Conservation (phyloP, 352 stramenopile genomes). For the Phytophthora citrophthora region DNA sequence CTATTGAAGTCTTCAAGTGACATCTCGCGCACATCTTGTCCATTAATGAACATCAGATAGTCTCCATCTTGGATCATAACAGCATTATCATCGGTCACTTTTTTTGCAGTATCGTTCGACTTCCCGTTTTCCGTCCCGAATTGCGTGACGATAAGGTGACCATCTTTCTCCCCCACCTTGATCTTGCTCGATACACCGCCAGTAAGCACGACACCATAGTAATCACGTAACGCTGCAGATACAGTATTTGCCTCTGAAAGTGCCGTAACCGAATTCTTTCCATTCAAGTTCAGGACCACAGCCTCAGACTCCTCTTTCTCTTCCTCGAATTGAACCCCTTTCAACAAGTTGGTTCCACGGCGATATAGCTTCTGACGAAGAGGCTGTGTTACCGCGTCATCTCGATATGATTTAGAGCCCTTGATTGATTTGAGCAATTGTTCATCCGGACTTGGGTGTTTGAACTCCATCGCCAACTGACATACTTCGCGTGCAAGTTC, state of each 20-base stretch:
- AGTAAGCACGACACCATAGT: slow-evolving; percentile 61
- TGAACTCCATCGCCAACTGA: slow-evolving; percentile 73
- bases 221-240: slow-evolving; percentile 29
- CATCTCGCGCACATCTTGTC: slow-evolving; percentile 48
- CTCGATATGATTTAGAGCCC: slow-evolving; percentile 71
- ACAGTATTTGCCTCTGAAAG: slow-evolving; percentile 19
- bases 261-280: slow-evolving; percentile 20
- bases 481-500: slow-evolving; percentile 81
- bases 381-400: slow-evolving; percentile 66
- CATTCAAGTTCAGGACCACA: slow-evolving; percentile 6
- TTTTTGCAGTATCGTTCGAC: slow-evolving; percentile 7
- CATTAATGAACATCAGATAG: slow-evolving; percentile 64
- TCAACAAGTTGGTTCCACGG: slow-evolving; percentile 52
- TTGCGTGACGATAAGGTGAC: slow-evolving; percentile 51
- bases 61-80: slow-evolving; percentile 44
- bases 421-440: slow-evolving; percentile 80
- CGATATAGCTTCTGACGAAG: slow-evolving; percentile 53
- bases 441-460: slow-evolving; percentile 72
- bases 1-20: slow-evolving; percentile 39
- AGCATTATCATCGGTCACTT: slow-evolving; percentile 33
- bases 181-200: slow-evolving; percentile 45
- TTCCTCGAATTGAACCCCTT: slow-evolving; percentile 64
- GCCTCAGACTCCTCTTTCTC: slow-evolving; percentile 27
- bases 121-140: slow-evolving; percentile 25
- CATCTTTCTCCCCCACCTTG: slow-evolving; percentile 45